A percentile compares a stretch with the other conserved stretches of the same genome.
Evolutionary conservation across 2,329 filamentous ascomycete genomes (phyloP).

Genomic region (Aspergillus unguis): DNA sequence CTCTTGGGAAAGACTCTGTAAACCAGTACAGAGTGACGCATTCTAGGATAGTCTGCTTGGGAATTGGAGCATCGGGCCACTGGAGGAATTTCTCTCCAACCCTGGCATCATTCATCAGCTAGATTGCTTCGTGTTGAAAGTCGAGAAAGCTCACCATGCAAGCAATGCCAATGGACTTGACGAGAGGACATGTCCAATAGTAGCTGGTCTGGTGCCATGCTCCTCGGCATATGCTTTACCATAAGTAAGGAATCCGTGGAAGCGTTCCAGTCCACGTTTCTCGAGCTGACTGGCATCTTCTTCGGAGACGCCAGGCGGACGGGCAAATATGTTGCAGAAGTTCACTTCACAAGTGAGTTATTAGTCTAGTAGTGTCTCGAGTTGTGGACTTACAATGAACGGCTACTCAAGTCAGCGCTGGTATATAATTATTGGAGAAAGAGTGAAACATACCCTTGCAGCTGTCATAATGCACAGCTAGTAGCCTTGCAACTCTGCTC

Average conservation of each 20-base stretch:
- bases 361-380: background rate
- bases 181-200: conserved; percentile 34
- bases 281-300: conserved; percentile 22
- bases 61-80: conserved; percentile 35
- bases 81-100: conserved; percentile 40
- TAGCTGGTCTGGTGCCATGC: conserved; percentile 32
- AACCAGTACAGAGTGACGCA: conserved; percentile 39
- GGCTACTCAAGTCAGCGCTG: conserved; percentile 18
- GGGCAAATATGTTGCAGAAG: conserved; percentile 22
- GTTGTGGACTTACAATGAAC: conserved; percentile 25
- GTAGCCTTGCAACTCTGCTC: conserved; percentile 23
- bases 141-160: conserved; percentile 25
- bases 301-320: conserved; percentile 23
- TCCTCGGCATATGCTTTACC: conserved; percentile 28
- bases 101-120: conserved; percentile 25
- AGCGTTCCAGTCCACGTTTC: conserved; percentile 29
- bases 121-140: background rate
- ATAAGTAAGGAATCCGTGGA: conserved; percentile 16
- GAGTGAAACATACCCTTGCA: conserved; percentile 27
- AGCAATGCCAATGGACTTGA: conserved; percentile 31
- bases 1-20: conserved; percentile 35
- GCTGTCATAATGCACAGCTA: conserved; percentile 27
- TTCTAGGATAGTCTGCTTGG: conserved; percentile 33
- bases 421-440: background rate
- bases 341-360: conserved; percentile 22